Evolutionary conservation across 2,329 filamentous ascomycete genomes (phyloP), one percentile per base, ranked within the genome.

Genomic region (Trematosphaeria pertusa): DNA sequence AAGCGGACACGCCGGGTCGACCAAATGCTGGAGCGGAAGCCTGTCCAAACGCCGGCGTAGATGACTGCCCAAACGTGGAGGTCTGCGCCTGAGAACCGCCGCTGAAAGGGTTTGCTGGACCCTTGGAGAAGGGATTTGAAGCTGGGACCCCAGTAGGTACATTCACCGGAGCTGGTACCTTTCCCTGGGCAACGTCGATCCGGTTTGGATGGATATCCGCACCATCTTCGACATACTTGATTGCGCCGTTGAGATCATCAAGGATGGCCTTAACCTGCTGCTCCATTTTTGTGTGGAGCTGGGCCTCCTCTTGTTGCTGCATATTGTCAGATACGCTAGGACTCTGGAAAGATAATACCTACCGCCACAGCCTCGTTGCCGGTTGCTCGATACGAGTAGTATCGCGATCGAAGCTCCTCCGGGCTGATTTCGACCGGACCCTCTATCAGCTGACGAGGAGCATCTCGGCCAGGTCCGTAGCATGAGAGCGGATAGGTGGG

Each of bases 401-500:
- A 87, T 17, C 78, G 74, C 20, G 92, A 67, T 38, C 91, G 83
- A 67, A 96, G 82, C 72, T 97, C 93, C 70, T 97, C 93, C 31
- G 88, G 87, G 63, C 91, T 96, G 69, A 91, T 87, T 70, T 97
- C 93, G 14, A 91, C 82, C 5, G 83, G 79, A 1, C 91, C 91
- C 41, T 91, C 91, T 62, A 96, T 92, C 1, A 97, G 79, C 71
- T 96, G 91, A 14, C 84, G 84, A 0, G 92, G 92, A 1, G 88
- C 84, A 59, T 91, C 83, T 61, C 78, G 81, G 3, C 87, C 88
- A 0, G 92, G 91, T 0, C 86, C 89, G 70, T 96, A 97, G 17
- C 87, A 82, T 1, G 92, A 96, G 18, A 97, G 81, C 4, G 94
- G 87, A 88, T 92, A 97, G 78, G 83, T 75, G 14, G 93, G 93